Evolutionary conservation across 176 grass and related monocot genomes (phyloP).

Genomic region (Paspalum notatum): DNA sequence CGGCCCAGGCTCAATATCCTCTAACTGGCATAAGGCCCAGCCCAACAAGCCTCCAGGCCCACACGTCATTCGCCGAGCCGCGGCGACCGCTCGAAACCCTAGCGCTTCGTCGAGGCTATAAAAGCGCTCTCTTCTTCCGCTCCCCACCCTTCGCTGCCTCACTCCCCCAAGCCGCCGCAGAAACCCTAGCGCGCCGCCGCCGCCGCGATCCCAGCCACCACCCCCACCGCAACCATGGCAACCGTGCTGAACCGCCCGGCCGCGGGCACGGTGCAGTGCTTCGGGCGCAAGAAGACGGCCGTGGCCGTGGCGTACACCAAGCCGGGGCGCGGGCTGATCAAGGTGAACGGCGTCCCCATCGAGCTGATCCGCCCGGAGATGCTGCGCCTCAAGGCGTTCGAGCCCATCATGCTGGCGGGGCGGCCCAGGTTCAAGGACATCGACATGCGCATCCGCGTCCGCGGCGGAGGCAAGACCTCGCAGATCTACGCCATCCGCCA

Average conservation of each 20-base stretch:
- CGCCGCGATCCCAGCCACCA: not conserved
- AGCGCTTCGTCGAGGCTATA: not conserved
- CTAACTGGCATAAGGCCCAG: not conserved
- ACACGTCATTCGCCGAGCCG: not conserved
- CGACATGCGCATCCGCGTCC: conserved; percentile 87
- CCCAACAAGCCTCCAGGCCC: not conserved
- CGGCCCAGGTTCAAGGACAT: conserved; percentile 68
- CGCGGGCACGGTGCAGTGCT: conserved; percentile 70
- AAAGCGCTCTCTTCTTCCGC: not conserved
- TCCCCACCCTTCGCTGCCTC: not conserved
- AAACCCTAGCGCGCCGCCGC: conserved; percentile 20
- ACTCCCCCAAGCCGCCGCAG: not conserved
- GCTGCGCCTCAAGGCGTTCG: conserved; percentile 76
- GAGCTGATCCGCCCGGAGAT: conserved; percentile 83
- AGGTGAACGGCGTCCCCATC: conserved; percentile 81
- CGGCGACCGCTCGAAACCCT: conserved; percentile 38
- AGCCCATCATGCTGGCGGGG: conserved; percentile 75
- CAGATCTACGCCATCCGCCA: conserved; percentile 90
- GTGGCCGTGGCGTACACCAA: conserved; percentile 83
- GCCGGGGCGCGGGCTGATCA: conserved; percentile 76
- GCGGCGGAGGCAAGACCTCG: conserved; percentile 73
- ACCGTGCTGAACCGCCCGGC: conserved; percentile 34
- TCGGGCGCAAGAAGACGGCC: conserved; percentile 88
- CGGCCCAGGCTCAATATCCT: no score
- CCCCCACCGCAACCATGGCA: conserved; percentile 35